Base-by-base conservation (phyloP, 2,329 filamentous ascomycete species). In the Exophiala bonariae region DNA sequence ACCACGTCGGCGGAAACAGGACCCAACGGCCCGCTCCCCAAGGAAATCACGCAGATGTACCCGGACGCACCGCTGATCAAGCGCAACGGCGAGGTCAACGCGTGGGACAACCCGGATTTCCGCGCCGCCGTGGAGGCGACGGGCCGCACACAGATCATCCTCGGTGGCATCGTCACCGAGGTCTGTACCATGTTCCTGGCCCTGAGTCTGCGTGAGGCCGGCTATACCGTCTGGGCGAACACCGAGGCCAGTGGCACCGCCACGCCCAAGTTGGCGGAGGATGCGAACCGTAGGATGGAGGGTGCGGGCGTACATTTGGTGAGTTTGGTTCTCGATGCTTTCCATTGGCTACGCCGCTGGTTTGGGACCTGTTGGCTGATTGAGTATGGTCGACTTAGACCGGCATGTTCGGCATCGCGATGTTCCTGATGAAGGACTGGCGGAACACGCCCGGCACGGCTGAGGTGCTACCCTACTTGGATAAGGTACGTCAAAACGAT, bases 41-140 rank as follows among this genome's bases (percentile, higher is more conserved):
- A 83, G 58, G 86, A 88, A 59, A 85, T 90, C 52, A 63, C 79
- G 4, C 74, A 82, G 10, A 77, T 83, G 78, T 83, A 87, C 61
- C 86, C 86, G 19, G 68, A 79, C 36, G 80, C 82, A 0, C 79
- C 86, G 0, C 69, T 88, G 9, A 79, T 90, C 61, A 73, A 77
- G 57, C 81, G 86, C 28, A 76, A 84, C 51, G 86, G 86, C 31
- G 83, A 90, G 61, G 85, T 90, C 59, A 79, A 89, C 61, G 86
- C 86, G 2, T 89, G 85, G 86, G 87, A 90, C 62, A 89, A 87
- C 58, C 57, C 75, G 2, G 79, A 86, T 0, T 89, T 90, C 71
- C 77, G 77, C 28, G 72, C 72, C 2, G 85, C 86, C 2, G 75
- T 90, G 51, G 68, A 75, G 54, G 83, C 83, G 2, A 79, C 83